A percentile compares a stretch with the other conserved stretches of the same genome.
Conservation (phyloP, 2,329 filamentous ascomycete species). For the Drechslerella stenobrocha region DNA sequence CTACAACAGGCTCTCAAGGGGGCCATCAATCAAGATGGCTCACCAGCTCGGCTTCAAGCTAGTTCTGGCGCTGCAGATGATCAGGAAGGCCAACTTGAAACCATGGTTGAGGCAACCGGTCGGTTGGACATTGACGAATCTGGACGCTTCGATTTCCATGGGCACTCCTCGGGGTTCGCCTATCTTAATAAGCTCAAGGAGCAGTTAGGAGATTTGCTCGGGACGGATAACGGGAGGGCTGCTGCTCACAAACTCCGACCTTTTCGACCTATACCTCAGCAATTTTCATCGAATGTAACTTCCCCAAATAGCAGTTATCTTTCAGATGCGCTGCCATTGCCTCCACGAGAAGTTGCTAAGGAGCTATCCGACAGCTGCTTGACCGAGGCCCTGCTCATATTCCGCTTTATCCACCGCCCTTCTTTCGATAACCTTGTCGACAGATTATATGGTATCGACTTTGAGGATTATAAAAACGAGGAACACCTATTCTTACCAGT, state of each 20-base stretch:
- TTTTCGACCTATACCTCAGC: slow-evolving; percentile 64
- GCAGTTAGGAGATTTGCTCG: slow-evolving; percentile 77
- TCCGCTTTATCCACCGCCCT: slow-evolving; percentile 65
- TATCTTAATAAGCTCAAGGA: slow-evolving; percentile 86
- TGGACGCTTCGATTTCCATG: slow-evolving; percentile 93
- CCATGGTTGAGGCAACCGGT: slow-evolving; percentile 92
- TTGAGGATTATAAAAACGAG: slow-evolving; percentile 65
- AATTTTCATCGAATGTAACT: slow-evolving; percentile 66
- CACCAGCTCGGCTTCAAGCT: slow-evolving; percentile 48
- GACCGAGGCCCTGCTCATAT: slow-evolving; percentile 65
- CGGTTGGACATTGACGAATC: slow-evolving; percentile 88
- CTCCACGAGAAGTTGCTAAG: slow-evolving; percentile 60
- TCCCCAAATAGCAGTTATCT: slow-evolving; percentile 64
- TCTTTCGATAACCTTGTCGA: slow-evolving; percentile 78
- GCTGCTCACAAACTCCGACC: slow-evolving; percentile 60
- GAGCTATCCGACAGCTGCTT: slow-evolving; percentile 65
- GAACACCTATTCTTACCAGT: slow-evolving; percentile 72
- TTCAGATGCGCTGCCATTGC: slow-evolving; percentile 49
- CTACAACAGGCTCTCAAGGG: slow-evolving; percentile 44
- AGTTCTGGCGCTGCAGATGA: slow-evolving; percentile 56
- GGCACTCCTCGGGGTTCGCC: slow-evolving; percentile 85
- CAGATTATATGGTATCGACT: slow-evolving; percentile 71
- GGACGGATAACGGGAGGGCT: slow-evolving; percentile 59
- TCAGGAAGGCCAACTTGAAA: slow-evolving; percentile 76
- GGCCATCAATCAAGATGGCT: slow-evolving; percentile 35